Base-by-base conservation (phyloP, 2,329 filamentous ascomycete genomes). In the Chrysosporium queenslandicum region DNA sequence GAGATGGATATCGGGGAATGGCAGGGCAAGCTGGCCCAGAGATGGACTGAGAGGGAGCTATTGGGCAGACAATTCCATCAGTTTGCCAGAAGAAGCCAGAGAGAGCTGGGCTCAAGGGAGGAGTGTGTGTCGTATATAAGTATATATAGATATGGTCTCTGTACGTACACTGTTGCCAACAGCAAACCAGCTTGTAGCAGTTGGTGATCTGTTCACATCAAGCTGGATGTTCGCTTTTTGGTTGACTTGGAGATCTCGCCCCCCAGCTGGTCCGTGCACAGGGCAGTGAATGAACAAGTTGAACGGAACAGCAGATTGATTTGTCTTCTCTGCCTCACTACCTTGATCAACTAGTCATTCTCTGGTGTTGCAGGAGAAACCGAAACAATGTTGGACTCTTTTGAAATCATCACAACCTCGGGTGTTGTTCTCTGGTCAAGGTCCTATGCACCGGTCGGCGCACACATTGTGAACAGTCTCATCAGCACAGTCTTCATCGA, bases 401-500 rank as follows among this genome's bases (percentile, higher is more conserved):
- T 98, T 68, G 91, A 98, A 71, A 92, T 98, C 59, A 72, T 98
- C 56, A 96, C 91, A 55, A 94, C 91, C 34, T 94, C 90, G 2
- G 92, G 92, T 53, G 90, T 98, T 57, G 92, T 98, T 53, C 80
- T 98, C 52, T 98, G 92, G 92, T 96, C 91, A 56, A 85, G 86
- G 66, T 85, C 82, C 23, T 95, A 91, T 68, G 82, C 84, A 51
- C 78, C 85, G 1, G 82, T 94, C 65, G 89, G 82, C 66, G 80
- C 86, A 40, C 82, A 85, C 61, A 77, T 96, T 58, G 83, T 98
- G 75, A 96, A 98, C 75, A 86, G 81, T 74, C 84, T 98, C 69
- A 96, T 98, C 71, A 83, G 84, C 67, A 89, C 97, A 70, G 87
- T 96, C 65, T 96, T 98, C 68, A 96, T 98, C 65, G 92, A 98